Base-by-base conservation (phyloP, 371 early-diverging fungal species). In the Mucor racemosus region DNA sequence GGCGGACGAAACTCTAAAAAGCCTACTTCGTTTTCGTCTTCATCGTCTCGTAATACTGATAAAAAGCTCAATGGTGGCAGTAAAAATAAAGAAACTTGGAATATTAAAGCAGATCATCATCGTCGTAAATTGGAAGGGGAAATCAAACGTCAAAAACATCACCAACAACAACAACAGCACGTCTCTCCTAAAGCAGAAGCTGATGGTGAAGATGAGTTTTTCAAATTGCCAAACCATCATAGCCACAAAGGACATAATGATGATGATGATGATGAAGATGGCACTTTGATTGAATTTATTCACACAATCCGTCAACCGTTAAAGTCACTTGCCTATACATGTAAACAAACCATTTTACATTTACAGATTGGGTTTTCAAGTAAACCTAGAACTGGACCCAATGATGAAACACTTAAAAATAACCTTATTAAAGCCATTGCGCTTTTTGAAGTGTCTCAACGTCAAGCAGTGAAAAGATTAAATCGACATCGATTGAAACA, bases 271-370 rank as follows among this genome's bases (percentile, higher is more conserved):
- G 63, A 65, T 17, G 54, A 68, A 11, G 59, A 60, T 14, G 67
- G 66, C 4, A 71, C 81, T 2, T 58, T 90, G 55, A 80, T 82
- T 35, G 83, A 87, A 48, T 88, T 87, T 58, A 78, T 90, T 58
- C 77, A 75, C 33, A 80, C 77, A 15, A 83, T 90, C 31, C 82
- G 88, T 1, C 86, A 84, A 44, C 87, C 84, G 4, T 76, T 88
- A 66, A 87, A 88, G 60, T 85, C 90, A 3, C 69, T 90, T 14
- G 87, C 86, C 0, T 80, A 76, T 58, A 90, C 90, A 1, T 87
- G 88, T 72, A 88, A 90, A 60, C 76, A 80, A 60, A 87, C 88
- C 1, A 84, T 86, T 42, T 68, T 73, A 57, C 84, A 86, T 62
- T 59, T 87, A 13, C 81, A 86, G 58, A 71, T 17, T 60, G 55